Evolutionary conservation across 2,329 filamentous ascomycete species (phyloP).

Genomic region (Fusarium siculi): DNA sequence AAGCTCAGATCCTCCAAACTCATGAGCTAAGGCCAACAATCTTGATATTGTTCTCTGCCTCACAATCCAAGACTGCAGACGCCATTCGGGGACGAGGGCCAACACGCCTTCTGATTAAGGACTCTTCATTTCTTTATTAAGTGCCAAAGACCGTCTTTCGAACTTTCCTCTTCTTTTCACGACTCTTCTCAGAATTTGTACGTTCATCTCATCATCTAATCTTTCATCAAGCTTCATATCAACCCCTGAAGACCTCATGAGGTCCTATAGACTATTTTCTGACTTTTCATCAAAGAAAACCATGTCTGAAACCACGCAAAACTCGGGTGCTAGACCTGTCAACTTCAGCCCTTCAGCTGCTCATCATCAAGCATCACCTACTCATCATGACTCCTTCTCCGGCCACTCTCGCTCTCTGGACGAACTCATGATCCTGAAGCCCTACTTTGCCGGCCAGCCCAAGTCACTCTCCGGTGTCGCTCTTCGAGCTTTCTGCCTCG

Average conservation of each 20-base stretch:
- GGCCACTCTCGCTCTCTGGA: constrained; percentile 35
- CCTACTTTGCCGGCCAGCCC: constrained; percentile 57
- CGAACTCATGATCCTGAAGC: constrained; percentile 45
- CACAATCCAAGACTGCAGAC: constrained; percentile 40
- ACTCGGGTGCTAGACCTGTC: constrained; percentile 7
- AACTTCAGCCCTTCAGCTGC: constrained; percentile 35
- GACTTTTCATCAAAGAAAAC: constrained; percentile 17
- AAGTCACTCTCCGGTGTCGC: constrained; percentile 71
- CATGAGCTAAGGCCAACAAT: constrained; percentile 32
- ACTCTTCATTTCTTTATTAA: neutral
- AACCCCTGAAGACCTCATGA: constrained; percentile 1
- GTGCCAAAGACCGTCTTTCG: no score
- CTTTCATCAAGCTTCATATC: neutral
- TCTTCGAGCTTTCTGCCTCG: constrained; percentile 66
- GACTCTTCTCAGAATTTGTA: constrained; percentile 3
- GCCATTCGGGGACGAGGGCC: constrained; percentile 38
- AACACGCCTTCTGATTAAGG: constrained; percentile 9
- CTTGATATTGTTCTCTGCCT: constrained; percentile 45
- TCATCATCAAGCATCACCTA: constrained; percentile 27
- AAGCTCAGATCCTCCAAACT: constrained; percentile 15
- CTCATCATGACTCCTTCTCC: constrained; percentile 31
- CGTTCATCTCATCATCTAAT: neutral
- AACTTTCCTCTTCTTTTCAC: neutral
- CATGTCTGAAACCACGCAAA: constrained; percentile 25
- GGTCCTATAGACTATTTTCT: constrained; percentile 28